Evolutionary conservation across 805 yeast species (phyloP).

Genomic region (Saccharomycopsis olivae): DNA sequence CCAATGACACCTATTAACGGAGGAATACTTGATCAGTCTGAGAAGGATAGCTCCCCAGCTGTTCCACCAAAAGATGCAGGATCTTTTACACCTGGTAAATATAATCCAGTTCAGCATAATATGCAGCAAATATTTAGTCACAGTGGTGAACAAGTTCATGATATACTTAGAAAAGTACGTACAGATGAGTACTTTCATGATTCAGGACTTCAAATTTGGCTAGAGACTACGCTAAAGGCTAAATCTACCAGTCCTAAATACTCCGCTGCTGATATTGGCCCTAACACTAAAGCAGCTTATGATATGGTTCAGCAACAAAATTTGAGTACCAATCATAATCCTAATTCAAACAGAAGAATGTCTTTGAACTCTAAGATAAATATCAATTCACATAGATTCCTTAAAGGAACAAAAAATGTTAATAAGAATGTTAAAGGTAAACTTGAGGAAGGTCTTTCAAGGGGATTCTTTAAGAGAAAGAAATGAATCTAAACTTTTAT

Average conservation of each 20-base stretch:
- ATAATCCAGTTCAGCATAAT: conserved; percentile 10
- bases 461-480: conserved; percentile 15
- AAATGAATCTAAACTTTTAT: too few relatives aligned
- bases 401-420: conserved; percentile 17
- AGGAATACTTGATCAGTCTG: neutral
- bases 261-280: conserved; percentile 9
- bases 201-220: conserved; percentile 16
- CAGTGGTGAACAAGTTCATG: conserved; percentile 14
- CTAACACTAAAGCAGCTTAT: conserved; percentile 16
- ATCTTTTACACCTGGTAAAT: conserved; percentile 10
- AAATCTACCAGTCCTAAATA: neutral
- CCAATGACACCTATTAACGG: neutral
- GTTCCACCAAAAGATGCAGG: conserved; percentile 17
- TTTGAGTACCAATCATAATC: conserved; percentile 1
- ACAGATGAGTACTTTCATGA: conserved; percentile 14
- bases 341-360: conserved; percentile 9
- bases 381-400: conserved; percentile 12
- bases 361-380: conserved; percentile 16
- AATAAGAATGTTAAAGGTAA: conserved; percentile 17
- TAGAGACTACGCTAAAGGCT: conserved; percentile 13
- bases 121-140: conserved; percentile 6
- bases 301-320: conserved; percentile 12
- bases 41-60: conserved; percentile 10
- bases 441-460: conserved; percentile 14
- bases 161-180: conserved; percentile 13